Conservation (phyloP, 73 alveolate species). For the Paramecium biaurelia region DNA sequence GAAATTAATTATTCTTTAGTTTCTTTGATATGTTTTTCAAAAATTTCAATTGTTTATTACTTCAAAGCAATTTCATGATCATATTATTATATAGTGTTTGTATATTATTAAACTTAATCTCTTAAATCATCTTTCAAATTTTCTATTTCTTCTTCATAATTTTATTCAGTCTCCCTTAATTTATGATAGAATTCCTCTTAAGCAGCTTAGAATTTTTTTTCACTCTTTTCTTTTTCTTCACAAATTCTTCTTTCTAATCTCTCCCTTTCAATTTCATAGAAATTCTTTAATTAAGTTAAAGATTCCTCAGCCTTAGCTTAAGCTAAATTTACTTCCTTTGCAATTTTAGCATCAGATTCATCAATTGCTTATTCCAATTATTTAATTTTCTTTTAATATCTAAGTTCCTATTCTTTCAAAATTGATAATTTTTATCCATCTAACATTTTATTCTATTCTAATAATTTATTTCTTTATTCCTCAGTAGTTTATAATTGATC, state of each 20-base stretch:
- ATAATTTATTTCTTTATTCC: constrained; percentile 42
- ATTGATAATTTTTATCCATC: constrained; percentile 56
- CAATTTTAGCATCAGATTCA: constrained; percentile 33
- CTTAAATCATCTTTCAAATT: constrained; percentile 68
- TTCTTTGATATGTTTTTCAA: constrained; percentile 73
- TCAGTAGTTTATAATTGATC: constrained; percentile 41
- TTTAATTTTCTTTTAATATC: constrained; percentile 51
- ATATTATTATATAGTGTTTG: constrained; percentile 57
- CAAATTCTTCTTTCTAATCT: constrained; percentile 76
- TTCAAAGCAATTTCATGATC: constrained; percentile 75
- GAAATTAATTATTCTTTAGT: constrained; percentile 62
- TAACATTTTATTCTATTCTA: constrained; percentile 48
- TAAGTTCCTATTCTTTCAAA: constrained; percentile 52
- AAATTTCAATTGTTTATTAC: constrained; percentile 68
- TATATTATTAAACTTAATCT: constrained; percentile 66
- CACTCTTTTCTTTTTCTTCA: constrained; percentile 74
- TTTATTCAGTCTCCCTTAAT: constrained; percentile 48
- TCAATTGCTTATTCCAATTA: constrained; percentile 45
- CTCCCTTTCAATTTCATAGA: constrained; percentile 80
- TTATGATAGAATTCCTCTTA: constrained; percentile 51
- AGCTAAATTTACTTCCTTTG: constrained; percentile 38
- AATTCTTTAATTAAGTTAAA: constrained; percentile 71
- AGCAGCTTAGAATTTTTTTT: constrained; percentile 38
- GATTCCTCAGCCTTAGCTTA: constrained; percentile 68
- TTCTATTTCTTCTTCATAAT: constrained; percentile 64